Evolutionary conservation across 2,329 filamentous ascomycete species (phyloP).

Genomic region (Aspergillus sp.): DNA sequence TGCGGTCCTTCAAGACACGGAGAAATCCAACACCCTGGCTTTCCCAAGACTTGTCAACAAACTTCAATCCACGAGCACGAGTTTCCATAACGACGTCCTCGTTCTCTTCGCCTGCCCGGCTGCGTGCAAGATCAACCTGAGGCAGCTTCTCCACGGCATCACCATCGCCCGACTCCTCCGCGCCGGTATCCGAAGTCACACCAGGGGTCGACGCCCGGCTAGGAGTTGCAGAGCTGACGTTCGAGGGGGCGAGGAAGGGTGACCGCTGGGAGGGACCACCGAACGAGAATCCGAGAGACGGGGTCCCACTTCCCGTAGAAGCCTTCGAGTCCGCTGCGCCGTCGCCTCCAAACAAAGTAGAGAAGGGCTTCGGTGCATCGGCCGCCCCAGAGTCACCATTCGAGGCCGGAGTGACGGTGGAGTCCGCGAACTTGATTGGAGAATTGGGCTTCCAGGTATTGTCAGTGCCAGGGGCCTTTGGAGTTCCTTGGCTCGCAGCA

Average conservation of each 20-base stretch:
- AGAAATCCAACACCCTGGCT: conserved; percentile 69
- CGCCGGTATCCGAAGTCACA: conserved; percentile 43
- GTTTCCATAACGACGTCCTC: conserved; percentile 70
- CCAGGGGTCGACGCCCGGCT: conserved; percentile 48
- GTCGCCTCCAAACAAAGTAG: conserved; percentile 27
- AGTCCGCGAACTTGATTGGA: conserved; percentile 48
- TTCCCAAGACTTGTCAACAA: conserved; percentile 58
- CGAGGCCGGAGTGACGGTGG: conserved; percentile 23
- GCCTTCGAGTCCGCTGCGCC: conserved; percentile 18
- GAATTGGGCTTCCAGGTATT: conserved; percentile 49
- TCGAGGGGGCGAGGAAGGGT: conserved; percentile 28
- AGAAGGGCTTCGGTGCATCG: conserved; percentile 27
- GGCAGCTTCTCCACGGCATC: conserved; percentile 58
- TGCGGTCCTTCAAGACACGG: conserved; percentile 71
- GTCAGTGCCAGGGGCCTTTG: conserved; percentile 25
- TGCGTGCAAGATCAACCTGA: conserved; percentile 67
- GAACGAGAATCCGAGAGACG: conserved; percentile 39
- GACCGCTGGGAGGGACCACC: conserved; percentile 27
- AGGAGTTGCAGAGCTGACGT: conserved; percentile 32
- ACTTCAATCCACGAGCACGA: conserved; percentile 67
- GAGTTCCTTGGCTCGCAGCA: conserved; percentile 4
- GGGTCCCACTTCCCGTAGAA: conserved; percentile 12
- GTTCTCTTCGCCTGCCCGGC: conserved; percentile 67
- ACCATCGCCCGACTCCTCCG: conserved; percentile 47
- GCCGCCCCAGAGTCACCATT: conserved; percentile 25